Evolutionary conservation across 768 basidiomycete genomes (phyloP), one percentile per base, ranked within the genome.

Genomic region (Boletus coccyginus): DNA sequence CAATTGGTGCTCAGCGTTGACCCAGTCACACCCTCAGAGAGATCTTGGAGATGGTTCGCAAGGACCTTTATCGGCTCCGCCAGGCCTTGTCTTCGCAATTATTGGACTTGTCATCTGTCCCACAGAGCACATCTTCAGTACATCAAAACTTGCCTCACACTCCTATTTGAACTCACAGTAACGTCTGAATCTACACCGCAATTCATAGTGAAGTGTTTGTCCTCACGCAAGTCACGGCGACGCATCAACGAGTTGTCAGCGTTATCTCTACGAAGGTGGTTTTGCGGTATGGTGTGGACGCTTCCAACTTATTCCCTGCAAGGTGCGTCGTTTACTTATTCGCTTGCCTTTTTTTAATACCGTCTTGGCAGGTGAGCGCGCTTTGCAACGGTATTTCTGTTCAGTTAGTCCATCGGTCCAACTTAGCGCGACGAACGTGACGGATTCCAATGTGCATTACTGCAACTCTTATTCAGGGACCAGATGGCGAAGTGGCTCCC

Each of bases 311-410:
- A 39, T 98, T 99, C 83, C 97, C 97, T 24, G 92, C 27, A 27
- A 99, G 78, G 92, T 90, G 52, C 9, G 78, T 67, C 24, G 42
- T 50, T 36, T 24, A 35, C 17, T 5, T 24, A 13, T 56, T 46
- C 35, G 8, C 6, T 8, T 21, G 7, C 4, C 1, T 7, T 21
- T 0, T 36, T 12, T 36, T 3, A 16, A 53, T 27, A 60, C 39
- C 0, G 0, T 33, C 13, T 42, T 41, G 10, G 9, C 29, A 90
- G 92, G 93, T 98, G 72, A 88, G 84, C 70, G 94, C 96, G 2
- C 79, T 99, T 12, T 99, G 97, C 71, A 89, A 92, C 53, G 96
- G 96, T 39, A 75, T 91, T 39, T 78, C 77, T 19, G 94, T 27
- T 76, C 78, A 0, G 85, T 99, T 64, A 92, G 85, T 55, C 92